These are phyloP conservation scores for Apiospora pterosperma DNA, from an alignment of 2,329 filamentous ascomycete genomes.

Conservation along the genomic window DNA sequence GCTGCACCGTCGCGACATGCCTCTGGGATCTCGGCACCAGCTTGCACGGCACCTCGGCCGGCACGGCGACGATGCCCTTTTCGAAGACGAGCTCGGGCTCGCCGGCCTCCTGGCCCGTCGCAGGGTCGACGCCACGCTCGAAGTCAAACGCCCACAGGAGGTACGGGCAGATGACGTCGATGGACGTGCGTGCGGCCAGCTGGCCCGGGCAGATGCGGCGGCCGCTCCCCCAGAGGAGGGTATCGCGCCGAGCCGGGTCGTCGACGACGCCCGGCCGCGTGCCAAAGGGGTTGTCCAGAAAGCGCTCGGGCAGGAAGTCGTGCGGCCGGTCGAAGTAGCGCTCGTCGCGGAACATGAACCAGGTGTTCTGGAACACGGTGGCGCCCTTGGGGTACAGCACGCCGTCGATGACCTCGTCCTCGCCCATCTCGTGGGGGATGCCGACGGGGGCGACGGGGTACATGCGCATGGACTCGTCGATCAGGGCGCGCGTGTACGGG, in stretches of 20 bases:
- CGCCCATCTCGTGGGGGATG: conserved; percentile 3
- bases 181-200: conserved; percentile 3
- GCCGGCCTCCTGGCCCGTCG: background rate
- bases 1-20: background rate
- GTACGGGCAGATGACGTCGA: background rate
- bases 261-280: background rate
- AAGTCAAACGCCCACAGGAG: background rate
- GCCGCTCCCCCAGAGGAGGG: background rate
- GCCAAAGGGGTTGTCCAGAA: conserved; percentile 5
- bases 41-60: background rate
- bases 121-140: background rate
- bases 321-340: conserved; percentile 4
- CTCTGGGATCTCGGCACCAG: background rate
- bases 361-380: conserved; percentile 4
- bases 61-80: background rate
- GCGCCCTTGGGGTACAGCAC: background rate
- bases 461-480: background rate
- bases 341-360: conserved; percentile 5
- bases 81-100: background rate
- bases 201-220: conserved; percentile 8
- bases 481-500: background rate
- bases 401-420: background rate
- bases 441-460: background rate
- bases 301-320: conserved; percentile 7
- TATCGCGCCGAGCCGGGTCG: background rate